These are phyloP conservation scores for Yarrowia osloensis DNA, from an alignment of 805 yeast genomes.

Conservation along the genomic window DNA sequence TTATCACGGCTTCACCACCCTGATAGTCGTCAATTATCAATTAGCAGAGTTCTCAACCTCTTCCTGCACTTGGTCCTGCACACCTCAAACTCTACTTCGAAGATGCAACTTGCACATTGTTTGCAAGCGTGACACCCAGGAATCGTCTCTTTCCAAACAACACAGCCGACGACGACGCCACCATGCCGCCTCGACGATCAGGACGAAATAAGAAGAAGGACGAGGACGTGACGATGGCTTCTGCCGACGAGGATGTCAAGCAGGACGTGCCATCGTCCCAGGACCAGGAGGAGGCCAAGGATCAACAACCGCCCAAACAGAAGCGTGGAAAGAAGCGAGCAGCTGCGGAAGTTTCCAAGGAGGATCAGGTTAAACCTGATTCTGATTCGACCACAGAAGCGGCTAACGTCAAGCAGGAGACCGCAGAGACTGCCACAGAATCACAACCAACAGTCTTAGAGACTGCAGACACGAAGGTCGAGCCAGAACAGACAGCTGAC, in stretches of 20 bases:
- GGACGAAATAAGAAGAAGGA: conserved; percentile 22
- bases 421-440: not conserved
- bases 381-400: not conserved
- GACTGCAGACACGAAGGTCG: not conserved
- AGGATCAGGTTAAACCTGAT: not conserved
- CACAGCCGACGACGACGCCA: not conserved
- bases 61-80: not conserved
- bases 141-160: not conserved
- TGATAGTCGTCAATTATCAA: no score
- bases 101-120: conserved; percentile 2
- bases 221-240: conserved; percentile 13
- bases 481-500: not conserved
- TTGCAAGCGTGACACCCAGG: not conserved
- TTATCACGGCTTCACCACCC: no score
- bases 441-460: not conserved
- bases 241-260: not conserved
- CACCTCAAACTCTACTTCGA: conserved; percentile 2
- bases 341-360: conserved; percentile 9
- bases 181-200: conserved; percentile 28
- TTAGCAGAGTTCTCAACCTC: no score
- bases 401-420: not conserved
- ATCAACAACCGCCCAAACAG: not conserved
- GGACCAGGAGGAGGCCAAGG: not conserved
- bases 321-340: conserved; percentile 13
- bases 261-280: not conserved